Evolutionary conservation across 169 alveolate species (phyloP), one percentile per base, ranked within the genome.

Genomic region (Cryptosporidium tyzzeri): DNA sequence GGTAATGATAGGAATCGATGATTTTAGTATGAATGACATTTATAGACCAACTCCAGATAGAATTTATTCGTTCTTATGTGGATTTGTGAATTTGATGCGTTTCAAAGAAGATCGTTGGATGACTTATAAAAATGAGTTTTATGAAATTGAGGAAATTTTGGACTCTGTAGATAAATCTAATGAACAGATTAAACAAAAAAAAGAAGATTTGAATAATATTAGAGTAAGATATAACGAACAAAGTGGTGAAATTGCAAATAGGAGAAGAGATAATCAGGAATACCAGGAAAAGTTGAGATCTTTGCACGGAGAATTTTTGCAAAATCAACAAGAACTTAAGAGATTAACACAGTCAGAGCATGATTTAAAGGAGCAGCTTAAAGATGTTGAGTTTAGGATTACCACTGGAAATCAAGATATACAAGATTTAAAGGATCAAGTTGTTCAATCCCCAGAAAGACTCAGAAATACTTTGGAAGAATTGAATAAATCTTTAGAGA

Each of bases 41-140:
- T 45, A 80, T 29, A 80, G 87, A 45, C 87, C 87, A 39, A 80
- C 87, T 61, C 75, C 75, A 12, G 87, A 80, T 62, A 80, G 87
- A 12, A 61, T 80, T 18, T 80, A 80, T 37, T 62, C 75, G 0
- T 80, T 80, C 45, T 33, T 80, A 21, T 80, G 87, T 80, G 87
- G 87, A 10, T 80, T 80, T 65, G 87, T 80, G 53, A 80, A 80
- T 62, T 62, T 80, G 53, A 80, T 80, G 87, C 73, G 87, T 31
- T 80, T 80, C 58, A 80, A 80, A 48, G 87, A 80, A 39, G 87
- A 80, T 48, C 73, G 87, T 18, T 80, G 87, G 87, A 80, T 80
- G 87, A 39, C 61, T 23, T 62, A 80, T 35, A 80, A 80, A 35
- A 65, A 80, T 48, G 87, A 80, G 70, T 80, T 80, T 65, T 80